A percentile compares a stretch with the other conserved stretches of the same genome.
phyloP scores from a whole-genome alignment of 192 early-diverging fungal species.

The Linnemannia hyalina region DNA sequence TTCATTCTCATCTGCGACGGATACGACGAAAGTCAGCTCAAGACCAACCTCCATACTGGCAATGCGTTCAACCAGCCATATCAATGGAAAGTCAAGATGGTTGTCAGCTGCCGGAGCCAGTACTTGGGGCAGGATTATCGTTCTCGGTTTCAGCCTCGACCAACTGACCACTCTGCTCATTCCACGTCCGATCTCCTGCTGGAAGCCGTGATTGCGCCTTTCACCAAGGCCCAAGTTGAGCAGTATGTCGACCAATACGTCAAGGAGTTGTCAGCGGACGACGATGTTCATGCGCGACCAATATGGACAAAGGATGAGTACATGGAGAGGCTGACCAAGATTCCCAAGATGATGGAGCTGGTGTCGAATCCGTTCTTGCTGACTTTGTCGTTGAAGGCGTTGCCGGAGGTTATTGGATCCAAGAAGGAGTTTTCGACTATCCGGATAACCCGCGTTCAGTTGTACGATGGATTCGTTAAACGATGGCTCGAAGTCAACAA shows the following conservation, averaged over 20 bases:
- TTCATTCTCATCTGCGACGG: constrained; percentile 2
- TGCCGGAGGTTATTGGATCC: neutral
- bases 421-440: neutral
- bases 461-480: constrained; percentile 8
- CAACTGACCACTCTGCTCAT: neutral
- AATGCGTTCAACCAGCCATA: neutral
- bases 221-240: neutral
- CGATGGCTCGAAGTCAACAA: neutral
- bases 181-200: neutral
- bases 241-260: neutral
- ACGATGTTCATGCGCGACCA: neutral
- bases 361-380: constrained; percentile 5
- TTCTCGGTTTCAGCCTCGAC: neutral
- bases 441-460: neutral
- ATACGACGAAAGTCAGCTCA: constrained; percentile 1
- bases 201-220: constrained; percentile 4
- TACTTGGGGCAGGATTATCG: neutral
- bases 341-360: neutral
- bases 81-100: too few species aligned
- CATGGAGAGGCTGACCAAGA: neutral
- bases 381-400: neutral
- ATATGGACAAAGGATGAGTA: neutral
- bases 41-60: neutral
- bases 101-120: neutral
- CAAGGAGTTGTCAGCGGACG: neutral